Conservation (phyloP, 805 yeast genomes). For the Candida nitratophila region DNA sequence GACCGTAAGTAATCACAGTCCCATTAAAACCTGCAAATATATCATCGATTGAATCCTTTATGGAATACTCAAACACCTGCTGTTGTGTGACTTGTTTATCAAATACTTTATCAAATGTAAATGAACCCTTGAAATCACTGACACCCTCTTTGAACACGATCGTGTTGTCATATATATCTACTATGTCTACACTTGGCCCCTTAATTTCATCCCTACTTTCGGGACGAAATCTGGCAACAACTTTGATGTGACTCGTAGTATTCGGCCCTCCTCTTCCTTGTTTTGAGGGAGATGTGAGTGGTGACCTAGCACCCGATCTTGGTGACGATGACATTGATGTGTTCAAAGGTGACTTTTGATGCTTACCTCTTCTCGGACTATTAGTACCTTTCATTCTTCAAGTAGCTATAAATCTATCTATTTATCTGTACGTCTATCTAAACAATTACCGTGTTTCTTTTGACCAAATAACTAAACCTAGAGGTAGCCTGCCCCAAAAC, state of each 20-base stretch:
- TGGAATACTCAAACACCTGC: constrained; percentile 52
- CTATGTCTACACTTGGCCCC: constrained; percentile 2
- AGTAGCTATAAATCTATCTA: no score
- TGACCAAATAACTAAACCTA: no score
- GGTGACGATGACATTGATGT: background rate
- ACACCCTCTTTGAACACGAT: background rate
- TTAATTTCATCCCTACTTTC: constrained; percentile 29
- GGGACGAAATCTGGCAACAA: constrained; percentile 70
- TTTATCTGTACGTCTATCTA: no score
- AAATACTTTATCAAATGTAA: constrained; percentile 64
- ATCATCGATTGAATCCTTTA: constrained; percentile 59
- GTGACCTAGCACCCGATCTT: background rate
- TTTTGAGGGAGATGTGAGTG: background rate
- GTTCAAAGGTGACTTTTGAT: background rate
- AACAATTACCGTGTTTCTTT: no score
- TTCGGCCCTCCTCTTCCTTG: background rate
- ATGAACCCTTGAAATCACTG: constrained; percentile 16
- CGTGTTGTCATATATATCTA: background rate
- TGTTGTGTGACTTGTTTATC: constrained; percentile 41
- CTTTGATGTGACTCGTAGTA: constrained; percentile 40
- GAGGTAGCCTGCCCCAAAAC: no score
- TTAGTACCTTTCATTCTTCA: no score
- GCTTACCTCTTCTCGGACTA: background rate
- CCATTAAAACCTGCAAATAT: constrained; percentile 54
- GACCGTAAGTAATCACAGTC: constrained; percentile 55